Percentiles rank a stretch among this genome's conserved stretches.
Evolutionary conservation across 1,284 basidiomycete genomes (phyloP).

Genomic region (Retiboletus flavoniger): DNA sequence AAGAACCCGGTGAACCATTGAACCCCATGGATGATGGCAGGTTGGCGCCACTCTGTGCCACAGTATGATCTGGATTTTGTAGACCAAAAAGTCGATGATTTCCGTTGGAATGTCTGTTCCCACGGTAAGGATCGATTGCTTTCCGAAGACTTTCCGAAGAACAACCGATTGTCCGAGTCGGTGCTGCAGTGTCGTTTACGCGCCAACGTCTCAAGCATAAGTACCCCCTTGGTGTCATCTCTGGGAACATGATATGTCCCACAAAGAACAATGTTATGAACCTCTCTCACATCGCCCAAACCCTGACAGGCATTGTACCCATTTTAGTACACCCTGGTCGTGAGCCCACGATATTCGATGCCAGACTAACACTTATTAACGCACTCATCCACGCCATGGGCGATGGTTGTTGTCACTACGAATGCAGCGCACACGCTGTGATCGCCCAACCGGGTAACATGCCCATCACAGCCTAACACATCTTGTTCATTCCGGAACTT

Average conservation of each 20-base stretch:
- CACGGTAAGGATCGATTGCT: background rate
- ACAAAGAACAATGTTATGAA: too few species aligned
- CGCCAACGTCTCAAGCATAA: background rate
- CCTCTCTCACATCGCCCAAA: background rate
- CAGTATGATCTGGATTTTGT: background rate
- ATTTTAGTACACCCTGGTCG: too few species aligned
- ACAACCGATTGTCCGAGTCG: background rate
- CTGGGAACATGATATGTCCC: too few species aligned
- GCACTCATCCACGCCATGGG: background rate
- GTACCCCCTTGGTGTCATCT: background rate
- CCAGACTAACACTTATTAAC: background rate
- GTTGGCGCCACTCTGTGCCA: background rate
- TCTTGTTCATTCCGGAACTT: background rate
- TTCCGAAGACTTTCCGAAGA: too few species aligned
- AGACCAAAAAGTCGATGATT: background rate
- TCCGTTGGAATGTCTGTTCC: background rate
- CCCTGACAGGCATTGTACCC: too few species aligned
- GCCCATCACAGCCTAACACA: background rate
- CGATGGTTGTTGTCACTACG: background rate
- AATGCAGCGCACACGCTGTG: background rate
- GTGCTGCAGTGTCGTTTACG: background rate
- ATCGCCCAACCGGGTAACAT: background rate
- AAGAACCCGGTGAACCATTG: background rate
- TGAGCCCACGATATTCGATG: too few species aligned
- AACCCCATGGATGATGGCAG: background rate